Evolutionary conservation across 2,329 filamentous ascomycete genomes (phyloP).

Genomic region (Blastomyces parvus): DNA sequence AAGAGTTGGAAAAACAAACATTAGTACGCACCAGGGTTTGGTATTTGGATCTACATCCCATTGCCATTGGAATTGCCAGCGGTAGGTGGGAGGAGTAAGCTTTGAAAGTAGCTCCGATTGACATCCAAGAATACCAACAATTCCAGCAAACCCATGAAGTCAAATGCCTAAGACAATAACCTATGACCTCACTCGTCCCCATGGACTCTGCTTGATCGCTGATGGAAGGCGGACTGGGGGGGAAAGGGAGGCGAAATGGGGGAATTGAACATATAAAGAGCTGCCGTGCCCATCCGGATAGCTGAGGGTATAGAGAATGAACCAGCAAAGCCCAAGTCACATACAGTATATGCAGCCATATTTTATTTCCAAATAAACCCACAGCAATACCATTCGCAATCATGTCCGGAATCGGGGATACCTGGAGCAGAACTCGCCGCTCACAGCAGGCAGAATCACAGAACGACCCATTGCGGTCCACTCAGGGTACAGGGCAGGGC

Average conservation of each 20-base stretch:
- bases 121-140: not conserved
- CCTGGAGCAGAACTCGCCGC: constrained; percentile 9
- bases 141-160: not conserved
- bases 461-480: not conserved
- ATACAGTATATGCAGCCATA: not conserved
- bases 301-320: not conserved
- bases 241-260: not conserved
- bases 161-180: not conserved
- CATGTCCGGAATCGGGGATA: constrained; percentile 14
- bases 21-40: not conserved
- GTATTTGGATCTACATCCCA: not conserved
- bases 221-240: not conserved
- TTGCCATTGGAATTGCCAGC: not conserved
- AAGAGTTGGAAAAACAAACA: not conserved
- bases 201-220: not conserved
- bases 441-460: not conserved
- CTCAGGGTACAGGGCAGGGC: not conserved
- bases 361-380: not conserved
- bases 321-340: not conserved
- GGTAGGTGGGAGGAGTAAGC: not conserved
- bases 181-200: constrained; percentile 2
- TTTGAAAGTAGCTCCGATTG: not conserved
- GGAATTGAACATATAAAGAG: not conserved
- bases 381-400: not conserved
- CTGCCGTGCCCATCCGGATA: not conserved